Percentiles rank a stretch among this genome's conserved stretches.
Evolutionary conservation across 2,329 filamentous ascomycete genomes (phyloP).

Genomic region (Calonectria ilicicola): DNA sequence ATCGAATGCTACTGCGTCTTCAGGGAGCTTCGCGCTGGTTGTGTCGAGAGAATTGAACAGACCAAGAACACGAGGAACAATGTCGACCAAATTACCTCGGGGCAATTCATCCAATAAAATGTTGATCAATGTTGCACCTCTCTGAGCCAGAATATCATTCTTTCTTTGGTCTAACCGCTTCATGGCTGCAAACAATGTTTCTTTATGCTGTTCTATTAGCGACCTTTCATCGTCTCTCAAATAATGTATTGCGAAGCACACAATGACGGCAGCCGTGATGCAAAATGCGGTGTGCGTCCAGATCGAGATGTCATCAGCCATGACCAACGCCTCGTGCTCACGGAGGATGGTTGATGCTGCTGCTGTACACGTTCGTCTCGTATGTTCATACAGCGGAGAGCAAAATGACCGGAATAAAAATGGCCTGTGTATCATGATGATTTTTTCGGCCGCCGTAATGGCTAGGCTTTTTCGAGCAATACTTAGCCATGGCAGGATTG

Average conservation of each 20-base stretch:
- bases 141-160: not conserved
- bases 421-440: slow-evolving; percentile 13
- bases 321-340: not conserved
- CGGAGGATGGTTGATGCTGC: slow-evolving; percentile 11
- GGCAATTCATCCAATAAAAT: not conserved
- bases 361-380: not conserved
- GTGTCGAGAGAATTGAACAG: not conserved
- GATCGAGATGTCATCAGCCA: not conserved
- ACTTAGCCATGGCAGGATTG: not conserved
- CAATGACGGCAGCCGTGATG: slow-evolving; percentile 1
- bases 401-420: slow-evolving; percentile 6
- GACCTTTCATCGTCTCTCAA: not conserved
- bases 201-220: not conserved
- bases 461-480: slow-evolving; percentile 5
- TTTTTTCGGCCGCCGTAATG: slow-evolving; percentile 15
- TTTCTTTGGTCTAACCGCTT: not conserved
- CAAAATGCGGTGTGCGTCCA: slow-evolving; percentile 12
- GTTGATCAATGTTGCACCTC: not conserved
- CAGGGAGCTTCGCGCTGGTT: not conserved
- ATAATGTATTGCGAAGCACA: slow-evolving; percentile 1
- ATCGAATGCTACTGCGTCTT: not conserved
- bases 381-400: not conserved
- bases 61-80: not conserved
- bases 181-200: not conserved
- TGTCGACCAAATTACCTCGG: not conserved